Evolutionary conservation across 495 filamentous ascomycete genomes (phyloP).

Genomic region (Jackrogersella minutella): DNA sequence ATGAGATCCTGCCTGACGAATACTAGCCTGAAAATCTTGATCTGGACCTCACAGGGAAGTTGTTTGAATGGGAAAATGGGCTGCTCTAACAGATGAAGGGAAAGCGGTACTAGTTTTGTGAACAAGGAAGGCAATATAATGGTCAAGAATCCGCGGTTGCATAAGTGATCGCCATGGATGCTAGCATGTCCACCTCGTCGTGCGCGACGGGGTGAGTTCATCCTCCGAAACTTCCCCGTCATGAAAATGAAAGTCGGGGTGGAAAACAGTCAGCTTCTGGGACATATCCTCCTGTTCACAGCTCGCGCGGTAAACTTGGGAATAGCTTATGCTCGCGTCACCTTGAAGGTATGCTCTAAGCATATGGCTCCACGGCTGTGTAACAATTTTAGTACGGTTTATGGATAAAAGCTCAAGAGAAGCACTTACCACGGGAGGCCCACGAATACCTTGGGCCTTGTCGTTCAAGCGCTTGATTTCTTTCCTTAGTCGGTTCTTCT

Average conservation of each 20-base stretch:
- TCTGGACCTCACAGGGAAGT: conserved; percentile 43
- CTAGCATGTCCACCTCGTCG: background rate
- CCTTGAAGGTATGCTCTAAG: conserved; percentile 7
- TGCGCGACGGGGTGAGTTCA: background rate
- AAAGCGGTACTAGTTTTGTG: background rate
- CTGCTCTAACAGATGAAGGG: background rate
- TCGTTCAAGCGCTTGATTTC: background rate
- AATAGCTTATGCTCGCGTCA: background rate
- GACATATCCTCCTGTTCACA: conserved; percentile 53
- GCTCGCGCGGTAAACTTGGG: conserved; percentile 14
- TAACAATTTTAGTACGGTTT: background rate
- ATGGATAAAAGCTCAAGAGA: background rate
- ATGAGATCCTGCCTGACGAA: conserved; percentile 42
- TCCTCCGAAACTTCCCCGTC: background rate
- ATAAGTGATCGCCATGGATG: background rate
- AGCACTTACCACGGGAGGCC: background rate
- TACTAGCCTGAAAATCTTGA: conserved; percentile 41
- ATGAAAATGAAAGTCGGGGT: conserved; percentile 39
- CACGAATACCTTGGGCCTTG: background rate
- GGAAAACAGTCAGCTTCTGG: conserved; percentile 12
- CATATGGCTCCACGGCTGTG: conserved; percentile 21
- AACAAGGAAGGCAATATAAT: background rate
- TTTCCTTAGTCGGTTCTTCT: background rate
- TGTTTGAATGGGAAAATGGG: conserved; percentile 37
- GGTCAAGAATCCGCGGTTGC: background rate